Evolutionary conservation across 768 basidiomycete genomes (phyloP).

Genomic region (Mycena chlorophos): DNA sequence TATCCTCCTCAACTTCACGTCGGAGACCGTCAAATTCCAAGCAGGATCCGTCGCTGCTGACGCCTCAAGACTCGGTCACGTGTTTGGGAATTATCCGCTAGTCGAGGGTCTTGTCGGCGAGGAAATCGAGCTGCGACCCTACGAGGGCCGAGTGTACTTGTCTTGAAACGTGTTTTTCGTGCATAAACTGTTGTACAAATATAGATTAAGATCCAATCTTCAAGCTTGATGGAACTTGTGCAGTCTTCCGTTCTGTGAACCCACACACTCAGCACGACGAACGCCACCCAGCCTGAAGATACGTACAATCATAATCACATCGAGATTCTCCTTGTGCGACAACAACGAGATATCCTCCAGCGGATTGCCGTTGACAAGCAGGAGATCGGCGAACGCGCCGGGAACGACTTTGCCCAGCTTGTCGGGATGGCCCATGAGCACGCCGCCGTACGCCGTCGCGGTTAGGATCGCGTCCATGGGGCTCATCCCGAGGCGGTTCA

Average conservation of each 20-base stretch:
- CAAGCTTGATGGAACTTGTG: neutral
- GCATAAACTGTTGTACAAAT: too few species aligned
- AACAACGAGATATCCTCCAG: slow-evolving; percentile 35
- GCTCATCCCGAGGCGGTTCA: slow-evolving; percentile 34
- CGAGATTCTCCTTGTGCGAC: slow-evolving; percentile 32
- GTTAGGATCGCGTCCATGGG: slow-evolving; percentile 40
- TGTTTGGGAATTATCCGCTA: neutral
- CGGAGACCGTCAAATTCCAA: neutral
- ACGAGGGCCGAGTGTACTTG: neutral
- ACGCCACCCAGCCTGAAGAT: too few species aligned
- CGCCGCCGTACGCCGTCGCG: slow-evolving; percentile 37
- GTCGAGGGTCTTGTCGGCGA: neutral
- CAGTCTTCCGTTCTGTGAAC: neutral
- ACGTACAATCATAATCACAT: slow-evolving; percentile 36
- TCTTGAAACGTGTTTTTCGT: neutral
- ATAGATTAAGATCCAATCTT: too few species aligned
- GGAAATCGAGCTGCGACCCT: neutral
- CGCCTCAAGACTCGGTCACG: neutral
- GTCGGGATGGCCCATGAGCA: slow-evolving; percentile 36
- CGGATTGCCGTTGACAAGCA: slow-evolving; percentile 38
- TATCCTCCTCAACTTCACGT: slow-evolving; percentile 50
- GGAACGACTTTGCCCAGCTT: slow-evolving; percentile 39
- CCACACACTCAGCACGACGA: too few species aligned
- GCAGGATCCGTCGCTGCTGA: neutral
- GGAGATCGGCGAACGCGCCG: slow-evolving; percentile 38